phyloP scores from a whole-genome alignment of 176 grass and related monocot species.

The Triticum aestivum region DNA sequence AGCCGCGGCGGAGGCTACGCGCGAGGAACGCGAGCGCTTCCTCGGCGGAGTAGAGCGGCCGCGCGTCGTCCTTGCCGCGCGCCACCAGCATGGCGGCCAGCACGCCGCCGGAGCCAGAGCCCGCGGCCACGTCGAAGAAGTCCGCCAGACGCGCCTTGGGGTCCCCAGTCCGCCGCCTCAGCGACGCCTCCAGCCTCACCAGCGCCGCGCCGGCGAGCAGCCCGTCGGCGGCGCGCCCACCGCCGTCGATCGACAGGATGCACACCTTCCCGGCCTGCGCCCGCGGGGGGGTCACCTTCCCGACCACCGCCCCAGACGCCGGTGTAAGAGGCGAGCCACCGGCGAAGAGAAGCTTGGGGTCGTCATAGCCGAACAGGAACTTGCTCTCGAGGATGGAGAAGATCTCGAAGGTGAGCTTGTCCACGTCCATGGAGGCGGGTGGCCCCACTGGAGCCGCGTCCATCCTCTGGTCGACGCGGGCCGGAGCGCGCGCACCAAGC shows the following conservation, averaged over 20 bases:
- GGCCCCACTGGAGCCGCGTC: constrained; percentile 16
- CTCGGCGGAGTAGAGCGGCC: constrained; percentile 70
- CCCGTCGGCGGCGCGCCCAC: constrained; percentile 60
- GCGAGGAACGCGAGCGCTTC: constrained; percentile 74
- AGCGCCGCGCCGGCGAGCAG: constrained; percentile 70
- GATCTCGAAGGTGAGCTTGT: constrained; percentile 95
- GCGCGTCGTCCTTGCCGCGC: constrained; percentile 40
- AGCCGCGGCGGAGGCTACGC: constrained; percentile 27
- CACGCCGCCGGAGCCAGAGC: constrained; percentile 85
- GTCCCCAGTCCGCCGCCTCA: constrained; percentile 58
- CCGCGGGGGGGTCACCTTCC: background rate
- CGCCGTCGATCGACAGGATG: constrained; percentile 87
- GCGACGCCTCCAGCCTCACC: constrained; percentile 61
- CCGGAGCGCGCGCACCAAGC: background rate
- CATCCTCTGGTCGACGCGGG: background rate
- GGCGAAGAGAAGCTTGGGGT: constrained; percentile 56
- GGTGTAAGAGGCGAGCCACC: background rate
- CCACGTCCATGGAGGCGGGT: constrained; percentile 45
- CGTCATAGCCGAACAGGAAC: constrained; percentile 89
- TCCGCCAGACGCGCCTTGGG: constrained; percentile 53
- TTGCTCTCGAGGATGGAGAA: constrained; percentile 96
- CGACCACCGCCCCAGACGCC: background rate
- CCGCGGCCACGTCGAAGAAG: constrained; percentile 83
- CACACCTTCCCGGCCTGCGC: constrained; percentile 46
- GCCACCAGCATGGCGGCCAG: constrained; percentile 85